These are phyloP conservation scores for Mycothermus thermophilus DNA, from an alignment of 495 filamentous ascomycete species.

Conservation along the genomic window DNA sequence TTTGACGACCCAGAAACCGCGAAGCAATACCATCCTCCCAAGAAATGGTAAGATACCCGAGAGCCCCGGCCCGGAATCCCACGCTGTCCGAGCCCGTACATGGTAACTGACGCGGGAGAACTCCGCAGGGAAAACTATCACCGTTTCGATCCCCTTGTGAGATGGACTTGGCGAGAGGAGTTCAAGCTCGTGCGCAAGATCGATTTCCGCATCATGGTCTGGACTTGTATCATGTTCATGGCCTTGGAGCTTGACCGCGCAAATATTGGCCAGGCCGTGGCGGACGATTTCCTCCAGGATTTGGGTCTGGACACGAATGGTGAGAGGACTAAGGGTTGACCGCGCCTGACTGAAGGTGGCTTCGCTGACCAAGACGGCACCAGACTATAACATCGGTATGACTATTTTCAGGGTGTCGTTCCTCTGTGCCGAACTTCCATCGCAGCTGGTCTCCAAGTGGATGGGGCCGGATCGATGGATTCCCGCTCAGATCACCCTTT, in stretches of 20 bases:
- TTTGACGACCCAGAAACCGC: conserved; percentile 29
- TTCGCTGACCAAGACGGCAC: too few species aligned
- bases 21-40: conserved; percentile 23
- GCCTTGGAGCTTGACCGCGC: conserved; percentile 68
- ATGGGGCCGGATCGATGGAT: conserved; percentile 79
- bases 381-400: conserved; percentile 62
- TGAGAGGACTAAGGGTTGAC: conserved; percentile 6
- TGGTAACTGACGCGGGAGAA: too few species aligned
- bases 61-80: too few species aligned
- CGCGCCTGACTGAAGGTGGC: too few species aligned
- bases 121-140: conserved; percentile 31
- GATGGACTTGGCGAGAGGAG: conserved; percentile 34
- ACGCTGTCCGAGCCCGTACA: not conserved
- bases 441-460: conserved; percentile 61
- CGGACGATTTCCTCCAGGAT: conserved; percentile 27
- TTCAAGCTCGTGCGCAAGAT: conserved; percentile 24
- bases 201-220: conserved; percentile 34
- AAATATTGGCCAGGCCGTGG: conserved; percentile 37
- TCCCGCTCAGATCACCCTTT: conserved; percentile 64
- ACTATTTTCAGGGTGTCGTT: conserved; percentile 60
- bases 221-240: conserved; percentile 71
- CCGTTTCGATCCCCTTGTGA: conserved; percentile 26
- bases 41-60: conserved; percentile 27
- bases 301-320: conserved; percentile 24
- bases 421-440: conserved; percentile 58